Percentiles rank a stretch among this genome's conserved stretches.
phyloP scores from a whole-genome alignment of 2,329 filamentous ascomycete species.

The Plenodomus biglobosus region DNA sequence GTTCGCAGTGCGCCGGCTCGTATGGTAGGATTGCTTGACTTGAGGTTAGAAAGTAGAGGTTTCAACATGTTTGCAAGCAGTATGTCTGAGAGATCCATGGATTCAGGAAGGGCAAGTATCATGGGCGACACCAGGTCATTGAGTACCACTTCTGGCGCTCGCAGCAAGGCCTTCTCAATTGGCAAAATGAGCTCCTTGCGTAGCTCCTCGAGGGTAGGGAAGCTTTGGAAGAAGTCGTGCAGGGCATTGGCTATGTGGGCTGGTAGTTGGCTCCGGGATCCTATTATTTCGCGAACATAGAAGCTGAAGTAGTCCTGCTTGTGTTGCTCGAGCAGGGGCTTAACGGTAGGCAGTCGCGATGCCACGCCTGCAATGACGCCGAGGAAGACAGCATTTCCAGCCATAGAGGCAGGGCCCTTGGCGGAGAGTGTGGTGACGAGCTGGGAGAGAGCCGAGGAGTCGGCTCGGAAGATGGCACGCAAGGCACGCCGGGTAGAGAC shows the following conservation, averaged over 20 bases:
- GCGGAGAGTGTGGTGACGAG: constrained; percentile 68
- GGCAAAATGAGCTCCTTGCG: constrained; percentile 74
- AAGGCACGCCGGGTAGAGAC: constrained; percentile 78
- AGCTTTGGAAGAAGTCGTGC: constrained; percentile 78
- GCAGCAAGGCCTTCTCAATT: constrained; percentile 83
- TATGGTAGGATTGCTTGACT: constrained; percentile 80
- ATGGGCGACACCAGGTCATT: constrained; percentile 76
- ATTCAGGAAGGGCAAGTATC: constrained; percentile 66
- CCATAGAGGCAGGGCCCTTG: constrained; percentile 64
- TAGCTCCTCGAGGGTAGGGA: constrained; percentile 72
- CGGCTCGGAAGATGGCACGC: constrained; percentile 67
- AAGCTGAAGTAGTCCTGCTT: constrained; percentile 78
- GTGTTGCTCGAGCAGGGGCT: constrained; percentile 61
- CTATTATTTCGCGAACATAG: constrained; percentile 81
- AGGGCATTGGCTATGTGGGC: constrained; percentile 72
- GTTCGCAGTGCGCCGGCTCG: constrained; percentile 73
- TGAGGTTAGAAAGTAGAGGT: constrained; percentile 83
- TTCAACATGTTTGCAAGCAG: constrained; percentile 76
- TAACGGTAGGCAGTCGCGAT: constrained; percentile 66
- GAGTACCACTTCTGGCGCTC: constrained; percentile 87
- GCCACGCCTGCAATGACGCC: constrained; percentile 88
- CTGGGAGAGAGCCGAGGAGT: constrained; percentile 61
- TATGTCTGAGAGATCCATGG: constrained; percentile 75
- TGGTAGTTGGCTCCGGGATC: constrained; percentile 72
- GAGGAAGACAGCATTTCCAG: constrained; percentile 74